Percentiles rank a stretch among this genome's conserved stretches.
phyloP scores from a whole-genome alignment of 768 basidiomycete species.

The Chalciporus piperatus region DNA sequence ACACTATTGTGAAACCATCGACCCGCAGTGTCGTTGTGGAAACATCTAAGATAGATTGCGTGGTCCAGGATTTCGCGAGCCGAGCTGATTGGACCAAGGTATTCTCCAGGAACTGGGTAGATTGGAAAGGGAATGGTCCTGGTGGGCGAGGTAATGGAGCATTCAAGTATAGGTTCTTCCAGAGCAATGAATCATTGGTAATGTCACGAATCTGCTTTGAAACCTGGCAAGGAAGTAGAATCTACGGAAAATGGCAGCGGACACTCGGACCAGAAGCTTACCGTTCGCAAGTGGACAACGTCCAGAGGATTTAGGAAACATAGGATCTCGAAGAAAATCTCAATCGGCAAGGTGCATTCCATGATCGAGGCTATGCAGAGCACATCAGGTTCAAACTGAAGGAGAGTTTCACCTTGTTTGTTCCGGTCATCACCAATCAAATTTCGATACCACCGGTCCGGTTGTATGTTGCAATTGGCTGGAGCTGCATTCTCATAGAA shows the following conservation, averaged over 20 bases:
- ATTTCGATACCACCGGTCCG: no score
- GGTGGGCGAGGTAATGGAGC: background rate
- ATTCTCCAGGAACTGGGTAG: background rate
- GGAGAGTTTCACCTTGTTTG: no score
- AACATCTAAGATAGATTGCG: background rate
- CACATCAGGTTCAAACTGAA: no score
- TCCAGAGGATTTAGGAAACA: background rate
- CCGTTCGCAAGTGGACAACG: background rate
- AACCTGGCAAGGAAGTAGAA: no score
- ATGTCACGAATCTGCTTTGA: background rate
- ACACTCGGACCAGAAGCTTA: background rate
- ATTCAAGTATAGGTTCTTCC: background rate
- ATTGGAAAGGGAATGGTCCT: background rate
- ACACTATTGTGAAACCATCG: background rate
- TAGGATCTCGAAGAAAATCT: background rate
- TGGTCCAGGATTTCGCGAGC: background rate
- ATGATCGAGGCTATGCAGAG: no score
- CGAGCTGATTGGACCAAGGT: background rate
- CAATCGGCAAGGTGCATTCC: background rate
- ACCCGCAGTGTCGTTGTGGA: background rate
- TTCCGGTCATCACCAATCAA: no score
- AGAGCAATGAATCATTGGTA: background rate
- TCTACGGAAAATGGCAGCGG: no score
- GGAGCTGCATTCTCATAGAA: no score
- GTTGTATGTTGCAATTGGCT: no score